Evolutionary conservation across 768 basidiomycete species (phyloP), one percentile per base, ranked within the genome.

Genomic region (Naganishia kalamii): DNA sequence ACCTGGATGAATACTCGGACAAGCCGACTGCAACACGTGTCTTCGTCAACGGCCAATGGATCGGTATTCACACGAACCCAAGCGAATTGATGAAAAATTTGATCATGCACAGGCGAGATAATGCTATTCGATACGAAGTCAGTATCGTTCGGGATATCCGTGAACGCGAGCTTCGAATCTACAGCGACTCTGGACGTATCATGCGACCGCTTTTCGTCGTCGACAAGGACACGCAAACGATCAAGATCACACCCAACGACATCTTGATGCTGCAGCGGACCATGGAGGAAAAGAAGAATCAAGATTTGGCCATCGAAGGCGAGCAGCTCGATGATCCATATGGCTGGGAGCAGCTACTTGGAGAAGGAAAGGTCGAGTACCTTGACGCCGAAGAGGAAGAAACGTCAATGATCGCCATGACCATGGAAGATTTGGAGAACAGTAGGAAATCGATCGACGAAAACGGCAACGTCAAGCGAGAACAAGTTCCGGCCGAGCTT

Each of bases 361-460:
- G 89, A 71, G 84, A 85, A 19, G 96, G 96, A 65, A 85, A 96
- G 46, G 85, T 99, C 66, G 96, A 99, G 79, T 81, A 96, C 51
- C 80, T 99, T 75, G 96, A 99, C 78, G 94, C 96, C 0, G 96
- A 98, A 76, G 96, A 99, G 78, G 96, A 99, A 80, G 96, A 99
- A 78, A 97, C 94, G 0, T 92, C 97, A 62, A 94, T 99, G 90
- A 99, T 99, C 68, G 92, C 90, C 60, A 99, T 99, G 96, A 92
- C 90, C 3, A 88, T 91, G 2, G 92, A 97, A 72, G 96, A 98
- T 77, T 79, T 99, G 60, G 91, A 96, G 77, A 87, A 85, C 68
- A 90, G 90, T 13, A 81, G 90, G 61, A 60, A 49, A 17, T 52
- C 61, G 12, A 40, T 59, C 30, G 62, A 59, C 19, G 63, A 65